These are phyloP conservation scores for Colletotrichum ledebouriae DNA, from an alignment of 2,329 filamentous ascomycete genomes.

Conservation along the genomic window DNA sequence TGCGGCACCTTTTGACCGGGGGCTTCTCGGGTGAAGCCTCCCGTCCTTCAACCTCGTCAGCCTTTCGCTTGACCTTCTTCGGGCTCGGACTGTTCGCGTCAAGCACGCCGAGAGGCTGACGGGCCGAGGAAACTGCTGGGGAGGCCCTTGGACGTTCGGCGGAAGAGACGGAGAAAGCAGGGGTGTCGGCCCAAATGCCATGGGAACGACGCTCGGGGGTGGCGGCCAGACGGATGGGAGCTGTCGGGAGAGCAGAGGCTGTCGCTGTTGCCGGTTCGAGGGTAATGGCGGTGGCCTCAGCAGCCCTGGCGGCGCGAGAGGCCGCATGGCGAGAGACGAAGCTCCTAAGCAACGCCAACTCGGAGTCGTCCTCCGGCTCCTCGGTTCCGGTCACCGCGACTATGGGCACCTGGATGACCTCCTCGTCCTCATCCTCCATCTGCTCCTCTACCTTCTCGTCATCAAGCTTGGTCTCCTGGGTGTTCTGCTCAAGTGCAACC, in stretches of 20 bases:
- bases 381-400: not conserved
- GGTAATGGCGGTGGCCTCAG: constrained; percentile 40
- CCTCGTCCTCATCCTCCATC: not conserved
- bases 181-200: constrained; percentile 20
- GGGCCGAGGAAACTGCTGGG: constrained; percentile 18
- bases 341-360: constrained; percentile 29
- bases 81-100: constrained; percentile 56
- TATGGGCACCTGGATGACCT: not conserved
- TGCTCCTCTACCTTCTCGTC: not conserved
- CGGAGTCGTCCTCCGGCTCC: constrained; percentile 26
- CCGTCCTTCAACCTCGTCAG: constrained; percentile 44
- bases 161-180: constrained; percentile 20
- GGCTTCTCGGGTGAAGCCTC: constrained; percentile 36
- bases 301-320: constrained; percentile 51
- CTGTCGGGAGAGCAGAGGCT: not conserved
- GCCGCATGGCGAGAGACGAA: constrained; percentile 43
- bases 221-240: constrained; percentile 19
- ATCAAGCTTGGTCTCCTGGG: not conserved
- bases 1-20: constrained; percentile 42
- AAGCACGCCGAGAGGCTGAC: constrained; percentile 51
- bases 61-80: constrained; percentile 53
- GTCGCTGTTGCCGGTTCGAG: too few species aligned
- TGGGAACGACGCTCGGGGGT: constrained; percentile 31
- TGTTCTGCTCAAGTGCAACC: not conserved
- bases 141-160: constrained; percentile 17